Evolutionary conservation across 768 basidiomycete genomes (phyloP).

Genomic region (Podaxis sp.): DNA sequence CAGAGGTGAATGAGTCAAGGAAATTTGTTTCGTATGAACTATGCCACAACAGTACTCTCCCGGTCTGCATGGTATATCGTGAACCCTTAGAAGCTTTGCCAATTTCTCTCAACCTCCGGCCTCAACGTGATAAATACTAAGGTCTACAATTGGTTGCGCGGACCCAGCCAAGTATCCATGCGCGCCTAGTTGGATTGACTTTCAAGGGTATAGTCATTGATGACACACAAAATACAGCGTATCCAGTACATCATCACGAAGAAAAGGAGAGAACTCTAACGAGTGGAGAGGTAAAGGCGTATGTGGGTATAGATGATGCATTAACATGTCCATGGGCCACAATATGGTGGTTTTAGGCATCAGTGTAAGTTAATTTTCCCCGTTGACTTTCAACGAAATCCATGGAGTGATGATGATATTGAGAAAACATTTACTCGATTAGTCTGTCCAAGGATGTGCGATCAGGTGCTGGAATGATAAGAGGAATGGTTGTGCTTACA

Average conservation of each 20-base stretch:
- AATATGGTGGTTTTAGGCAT: not conserved
- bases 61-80: too few species aligned
- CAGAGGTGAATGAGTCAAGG: too few species aligned
- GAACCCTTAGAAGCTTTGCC: too few species aligned
- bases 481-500: constrained; percentile 32
- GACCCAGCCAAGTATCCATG: too few species aligned
- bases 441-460: not conserved
- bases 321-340: not conserved
- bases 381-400: not conserved
- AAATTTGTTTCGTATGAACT: too few species aligned
- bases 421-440: constrained; percentile 11
- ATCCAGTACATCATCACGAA: not conserved
- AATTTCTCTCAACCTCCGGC: too few species aligned
- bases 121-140: too few species aligned
- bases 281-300: not conserved
- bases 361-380: constrained; percentile 1
- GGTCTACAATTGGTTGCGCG: too few species aligned
- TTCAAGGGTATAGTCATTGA: not conserved
- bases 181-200: too few species aligned
- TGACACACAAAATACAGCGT: not conserved
- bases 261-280: not conserved
- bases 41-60: too few species aligned
- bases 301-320: constrained; percentile 1
- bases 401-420: not conserved
- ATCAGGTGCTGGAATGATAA: not conserved